Evolutionary conservation across 2,329 filamentous ascomycete genomes (phyloP).

Genomic region (Penicillium sp.): DNA sequence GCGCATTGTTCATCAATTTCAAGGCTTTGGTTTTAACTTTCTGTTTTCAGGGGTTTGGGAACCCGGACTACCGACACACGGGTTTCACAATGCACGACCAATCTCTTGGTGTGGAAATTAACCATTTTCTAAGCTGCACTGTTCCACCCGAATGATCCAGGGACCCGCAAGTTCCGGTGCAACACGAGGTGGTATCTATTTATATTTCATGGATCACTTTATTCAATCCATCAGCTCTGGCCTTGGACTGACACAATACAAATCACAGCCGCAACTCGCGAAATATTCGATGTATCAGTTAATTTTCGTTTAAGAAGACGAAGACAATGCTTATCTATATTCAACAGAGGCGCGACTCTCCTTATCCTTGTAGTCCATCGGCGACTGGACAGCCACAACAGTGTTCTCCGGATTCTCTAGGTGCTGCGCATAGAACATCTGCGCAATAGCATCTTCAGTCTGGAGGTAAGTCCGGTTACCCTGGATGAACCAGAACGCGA

Average conservation of each 20-base stretch:
- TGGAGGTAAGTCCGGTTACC: conserved; percentile 41
- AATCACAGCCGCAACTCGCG: too few species aligned
- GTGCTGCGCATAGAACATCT: conserved; percentile 28
- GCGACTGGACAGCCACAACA: not conserved
- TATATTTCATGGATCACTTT: not conserved
- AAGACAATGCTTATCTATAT: not conserved
- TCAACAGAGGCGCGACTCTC: not conserved
- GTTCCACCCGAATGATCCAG: not conserved
- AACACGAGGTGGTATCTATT: not conserved
- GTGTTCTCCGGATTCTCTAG: conserved; percentile 17
- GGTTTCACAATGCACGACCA: not conserved
- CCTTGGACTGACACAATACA: too few species aligned
- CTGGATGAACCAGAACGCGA: conserved; percentile 50
- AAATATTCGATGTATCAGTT: not conserved
- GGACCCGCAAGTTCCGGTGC: not conserved
- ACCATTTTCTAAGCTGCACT: not conserved
- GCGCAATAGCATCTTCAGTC: conserved; percentile 28
- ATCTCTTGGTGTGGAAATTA: not conserved
- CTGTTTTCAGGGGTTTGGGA: not conserved
- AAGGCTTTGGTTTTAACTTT: not conserved
- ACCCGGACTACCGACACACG: too few species aligned
- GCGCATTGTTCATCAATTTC: not conserved
- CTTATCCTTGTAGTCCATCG: not conserved
- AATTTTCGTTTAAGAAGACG: not conserved
- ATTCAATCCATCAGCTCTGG: not conserved